A percentile compares a stretch with the other conserved stretches of the same genome.
These are phyloP conservation scores for Cyberlindnera subsufficiens DNA, from an alignment of 805 yeast genomes.

Conservation along the genomic window DNA sequence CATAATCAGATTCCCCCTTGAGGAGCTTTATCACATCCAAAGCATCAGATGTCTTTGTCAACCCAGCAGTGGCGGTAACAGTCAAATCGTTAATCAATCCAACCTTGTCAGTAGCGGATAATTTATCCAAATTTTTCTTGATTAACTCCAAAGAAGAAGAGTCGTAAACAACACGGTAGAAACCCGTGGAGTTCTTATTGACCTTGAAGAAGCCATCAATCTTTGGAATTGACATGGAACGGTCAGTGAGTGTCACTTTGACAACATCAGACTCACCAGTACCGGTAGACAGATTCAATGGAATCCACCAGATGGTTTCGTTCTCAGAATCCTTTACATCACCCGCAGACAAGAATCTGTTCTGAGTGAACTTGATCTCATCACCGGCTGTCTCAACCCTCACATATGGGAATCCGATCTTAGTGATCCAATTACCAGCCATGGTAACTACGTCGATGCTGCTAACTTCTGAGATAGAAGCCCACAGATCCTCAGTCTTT, in stretches of 20 bases:
- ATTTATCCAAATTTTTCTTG: constrained; percentile 47
- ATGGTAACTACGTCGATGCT: constrained; percentile 65
- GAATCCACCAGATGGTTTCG: constrained; percentile 57
- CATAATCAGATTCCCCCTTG: constrained; percentile 52
- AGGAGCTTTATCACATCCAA: constrained; percentile 51
- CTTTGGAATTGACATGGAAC: constrained; percentile 37
- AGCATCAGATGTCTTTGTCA: constrained; percentile 53
- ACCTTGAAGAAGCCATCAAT: constrained; percentile 54
- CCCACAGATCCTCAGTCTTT: constrained; percentile 69
- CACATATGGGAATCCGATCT: constrained; percentile 73
- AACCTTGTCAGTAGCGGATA: constrained; percentile 67
- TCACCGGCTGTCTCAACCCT: constrained; percentile 45
- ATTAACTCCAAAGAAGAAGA: constrained; percentile 57
- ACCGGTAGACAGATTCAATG: constrained; percentile 38
- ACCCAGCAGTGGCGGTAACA: constrained; percentile 64
- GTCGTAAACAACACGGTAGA: constrained; percentile 67
- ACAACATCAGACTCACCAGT: constrained; percentile 46
- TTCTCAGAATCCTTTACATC: constrained; percentile 72
- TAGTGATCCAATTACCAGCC: constrained; percentile 74
- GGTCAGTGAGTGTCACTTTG: constrained; percentile 48
- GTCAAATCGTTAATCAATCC: constrained; percentile 73
- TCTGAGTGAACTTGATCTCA: constrained; percentile 53
- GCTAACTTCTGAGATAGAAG: constrained; percentile 56
- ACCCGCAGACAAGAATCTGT: constrained; percentile 68
- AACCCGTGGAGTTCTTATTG: constrained; percentile 69